Evolutionary conservation across 1,284 basidiomycete genomes (phyloP), one percentile per base, ranked within the genome.

Genomic region (Sanguinoderma infundibulare): DNA sequence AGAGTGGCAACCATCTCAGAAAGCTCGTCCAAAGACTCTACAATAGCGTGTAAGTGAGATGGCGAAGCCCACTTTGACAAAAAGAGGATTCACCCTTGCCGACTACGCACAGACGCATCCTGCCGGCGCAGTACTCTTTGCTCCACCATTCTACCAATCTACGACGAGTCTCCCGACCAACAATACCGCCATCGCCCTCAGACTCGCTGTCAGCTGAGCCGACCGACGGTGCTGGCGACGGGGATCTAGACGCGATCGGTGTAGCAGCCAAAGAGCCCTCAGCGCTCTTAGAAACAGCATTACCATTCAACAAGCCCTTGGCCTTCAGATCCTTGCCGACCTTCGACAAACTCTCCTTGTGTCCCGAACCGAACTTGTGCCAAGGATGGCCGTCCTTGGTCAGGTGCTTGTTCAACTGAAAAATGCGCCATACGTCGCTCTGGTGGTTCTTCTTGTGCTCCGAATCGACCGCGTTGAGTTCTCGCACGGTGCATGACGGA

Each of bases 381-480:
- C 95, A 99, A 1, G 88, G 85, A 74, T 99, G 97, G 1, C 89
- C 89, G 1, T 83, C 81, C 66, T 86, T 89, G 57, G 87, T 91
- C 42, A 98, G 85, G 66, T 90, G 86, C 78, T 99, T 99, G 77
- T 95, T 96, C 28, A 98, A 80, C 77, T 99, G 98, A 78, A 94
- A 98, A 59, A 96, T 89, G n/a, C 98, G 87, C 96, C 96, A 98
- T 72, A 91, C 80, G 75, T 99, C 97, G n/a, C 81, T 82, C 77
- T 98, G 97, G 55, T 95, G 85, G 74, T 99, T 99, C 82, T 99
- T 99, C 82, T 95, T 96, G 83, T 99, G 93, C 74, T 99, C 98
- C 1, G 96, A 98, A 74, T 99, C 92, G 38, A 99, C 98, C 1
- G 98, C 98, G 68, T 96, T 96, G 67, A 98, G 87, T 78, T 99